Evolutionary conservation across 176 grass and related monocot genomes (phyloP), one percentile per base, ranked within the genome.

Genomic region (Carex kokanica): DNA sequence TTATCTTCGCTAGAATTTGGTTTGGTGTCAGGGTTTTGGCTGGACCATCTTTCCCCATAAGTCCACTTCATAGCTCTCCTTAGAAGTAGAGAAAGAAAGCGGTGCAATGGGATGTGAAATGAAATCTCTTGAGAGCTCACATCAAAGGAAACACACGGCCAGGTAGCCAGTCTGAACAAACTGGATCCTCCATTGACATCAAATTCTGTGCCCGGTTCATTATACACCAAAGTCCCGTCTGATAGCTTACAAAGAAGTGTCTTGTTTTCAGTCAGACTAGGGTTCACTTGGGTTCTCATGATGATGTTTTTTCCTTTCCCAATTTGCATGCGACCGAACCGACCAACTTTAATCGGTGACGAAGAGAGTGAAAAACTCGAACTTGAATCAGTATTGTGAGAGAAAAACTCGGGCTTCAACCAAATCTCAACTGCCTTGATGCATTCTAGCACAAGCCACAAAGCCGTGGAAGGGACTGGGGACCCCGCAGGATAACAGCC

Each of bases 101-200:
- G 91, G 83, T 99, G 97, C 80, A 99, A 86, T 78, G 97, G 97
- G 65, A 99, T 92, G 83, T 99, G 97, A 63, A 99, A 95, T 79
- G 93, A 99, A 81, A 89, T 96, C 86, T 93, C 97, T 83, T 99
- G 97, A 78, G 91, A 96, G 83, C 93, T 90, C 53, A 99, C 91
- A 78, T 99, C 97, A 75, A 93, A 99, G 67, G 88, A 79, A 31
- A 96, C 84, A 86, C 85, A 90, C 69, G 93, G 93, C 97, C 97
- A 99, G 32, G 71, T 78, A 62, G 59, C 77, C 69, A 85, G 82
- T 74, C 88, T 92, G 41, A 99, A 84, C 74, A 96, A 86, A 79
- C 91, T 85, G 79, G 87, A 55, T 81, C 89, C 93, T 74, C 80
- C 80, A 64, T 34, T 65, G 38, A 59, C 80, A 82, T 93, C 89